These are phyloP conservation scores for Rauvolfia tetraphylla DNA, from an alignment of 257 asterid genomes.

Conservation along the genomic window DNA sequence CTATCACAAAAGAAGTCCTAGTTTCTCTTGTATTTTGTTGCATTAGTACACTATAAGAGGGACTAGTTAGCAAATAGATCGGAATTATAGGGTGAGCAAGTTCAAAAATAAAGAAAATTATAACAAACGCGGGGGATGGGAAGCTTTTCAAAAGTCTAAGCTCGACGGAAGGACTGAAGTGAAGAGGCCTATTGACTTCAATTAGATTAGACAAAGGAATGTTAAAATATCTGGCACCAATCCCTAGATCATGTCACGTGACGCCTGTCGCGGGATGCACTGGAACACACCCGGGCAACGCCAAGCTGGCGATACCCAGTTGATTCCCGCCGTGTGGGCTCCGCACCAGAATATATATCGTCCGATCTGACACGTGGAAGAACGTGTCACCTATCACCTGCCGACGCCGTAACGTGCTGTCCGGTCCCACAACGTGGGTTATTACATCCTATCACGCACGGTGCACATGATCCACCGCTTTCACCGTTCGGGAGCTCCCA, in stretches of 20 bases:
- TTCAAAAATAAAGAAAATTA: too few species aligned
- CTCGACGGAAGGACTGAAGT: too few species aligned
- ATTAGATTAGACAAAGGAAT: slow-evolving; percentile 6
- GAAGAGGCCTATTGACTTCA: not conserved
- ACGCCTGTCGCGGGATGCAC: slow-evolving; percentile 23
- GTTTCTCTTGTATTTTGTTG: too few species aligned
- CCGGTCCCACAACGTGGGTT: slow-evolving; percentile 37
- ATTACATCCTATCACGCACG: slow-evolving; percentile 24
- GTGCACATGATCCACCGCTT: slow-evolving; percentile 24
- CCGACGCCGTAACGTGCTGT: slow-evolving; percentile 38
- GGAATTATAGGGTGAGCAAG: too few species aligned
- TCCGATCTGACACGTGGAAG: slow-evolving; percentile 22
- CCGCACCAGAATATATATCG: slow-evolving; percentile 17
- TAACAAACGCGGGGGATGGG: too few species aligned
- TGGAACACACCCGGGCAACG: slow-evolving; percentile 5
- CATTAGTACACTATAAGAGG: not conserved
- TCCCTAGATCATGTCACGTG: slow-evolving; percentile 53
- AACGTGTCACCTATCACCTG: slow-evolving; percentile 17
- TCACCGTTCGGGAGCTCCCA: slow-evolving; percentile 26
- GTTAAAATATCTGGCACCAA: slow-evolving; percentile 23
- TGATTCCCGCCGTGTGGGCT: slow-evolving; percentile 39
- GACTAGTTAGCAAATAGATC: not conserved
- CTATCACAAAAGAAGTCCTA: too few species aligned
- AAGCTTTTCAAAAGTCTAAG: too few species aligned
- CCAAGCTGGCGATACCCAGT: not conserved